Base-by-base conservation (phyloP, 306 rosid genomes). In the Prunus kanzakura region DNA sequence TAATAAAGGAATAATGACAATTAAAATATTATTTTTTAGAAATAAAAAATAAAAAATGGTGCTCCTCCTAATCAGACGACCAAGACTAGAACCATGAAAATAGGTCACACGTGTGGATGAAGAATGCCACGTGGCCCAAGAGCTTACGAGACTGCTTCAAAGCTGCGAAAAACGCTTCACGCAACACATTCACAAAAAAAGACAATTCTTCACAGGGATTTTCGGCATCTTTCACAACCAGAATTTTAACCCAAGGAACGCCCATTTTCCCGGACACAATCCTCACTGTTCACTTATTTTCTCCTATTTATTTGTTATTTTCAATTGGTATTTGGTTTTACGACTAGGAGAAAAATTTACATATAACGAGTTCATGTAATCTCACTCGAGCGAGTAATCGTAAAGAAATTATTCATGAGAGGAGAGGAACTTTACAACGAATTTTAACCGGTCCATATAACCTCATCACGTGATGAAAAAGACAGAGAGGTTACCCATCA, bases 111-210 rank as follows among this genome's bases (percentile, higher is more conserved):
- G 16, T 56, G 64, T 61, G 80, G 38, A 64, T 9, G 1, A 3
- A 12, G 64, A 23, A 55, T 47, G 60, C 2, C n/a, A 27, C 64
- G 20, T 27, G 58, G 8, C 63, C 75, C 30, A 29, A 1, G 3
- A 19, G 63, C 11, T 10, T 10, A 8, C 2, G 63, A 69, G 84
- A 80, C 77, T 67, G 49, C 68, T 82, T 84, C 88, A 79, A 75
- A 79, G 11, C 2, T 57, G 9, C 25, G 20, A 41, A 20, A 79
- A 66, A 49, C 55, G 16, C n/a, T 67, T 57, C 52, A 55, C 58
- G 2, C 50, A 32, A 51, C 22, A 11, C 15, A 8, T 49, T 75
- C 25, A 74, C 72, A 50, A 49, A 32, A 32, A 67, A 22, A 20
- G 11, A 20, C 29, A 20, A 20, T 35, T 64, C 49, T 64, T 64